phyloP scores from a whole-genome alignment of 2,329 filamentous ascomycete species.

The Talaromyces sp. region DNA sequence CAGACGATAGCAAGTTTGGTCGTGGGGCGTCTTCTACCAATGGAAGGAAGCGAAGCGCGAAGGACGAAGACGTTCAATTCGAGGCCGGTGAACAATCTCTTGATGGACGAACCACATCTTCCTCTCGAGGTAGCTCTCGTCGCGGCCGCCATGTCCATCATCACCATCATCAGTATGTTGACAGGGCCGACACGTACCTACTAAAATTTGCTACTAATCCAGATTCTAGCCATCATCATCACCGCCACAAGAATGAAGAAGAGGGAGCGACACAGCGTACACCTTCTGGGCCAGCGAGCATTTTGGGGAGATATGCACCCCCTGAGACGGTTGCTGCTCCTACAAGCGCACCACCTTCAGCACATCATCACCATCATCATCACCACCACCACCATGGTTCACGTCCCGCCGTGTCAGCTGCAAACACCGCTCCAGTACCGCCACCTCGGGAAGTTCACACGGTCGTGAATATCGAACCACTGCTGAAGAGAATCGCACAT shows the following conservation, averaged over 20 bases:
- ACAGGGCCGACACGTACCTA: neutral
- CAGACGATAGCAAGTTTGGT: conserved; percentile 37
- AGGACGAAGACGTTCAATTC: conserved; percentile 67
- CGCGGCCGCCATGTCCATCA: conserved; percentile 52
- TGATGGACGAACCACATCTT: conserved; percentile 53
- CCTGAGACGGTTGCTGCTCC: conserved; percentile 18
- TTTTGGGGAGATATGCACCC: conserved; percentile 26
- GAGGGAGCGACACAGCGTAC: conserved; percentile 28
- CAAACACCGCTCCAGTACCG: conserved; percentile 19
- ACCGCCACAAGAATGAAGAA: conserved; percentile 51
- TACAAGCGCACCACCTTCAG: conserved; percentile 12
- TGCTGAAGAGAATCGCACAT: conserved; percentile 67
- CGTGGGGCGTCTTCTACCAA: conserved; percentile 47
- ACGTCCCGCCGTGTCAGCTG: conserved; percentile 19
- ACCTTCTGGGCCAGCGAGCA: conserved; percentile 21
- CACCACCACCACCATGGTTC: conserved; percentile 42
- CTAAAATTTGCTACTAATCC: conserved; percentile 5
- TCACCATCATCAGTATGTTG: conserved; percentile 54
- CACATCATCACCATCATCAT: conserved; percentile 40
- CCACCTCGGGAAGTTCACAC: conserved; percentile 57
- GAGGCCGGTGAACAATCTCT: conserved; percentile 65
- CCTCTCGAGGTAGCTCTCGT: conserved; percentile 61
- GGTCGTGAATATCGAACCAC: conserved; percentile 62
- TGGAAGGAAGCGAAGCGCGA: conserved; percentile 63
- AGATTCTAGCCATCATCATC: conserved; percentile 45